These are phyloP conservation scores for Ramaria sp. DNA, from an alignment of 768 basidiomycete genomes.

Conservation along the genomic window DNA sequence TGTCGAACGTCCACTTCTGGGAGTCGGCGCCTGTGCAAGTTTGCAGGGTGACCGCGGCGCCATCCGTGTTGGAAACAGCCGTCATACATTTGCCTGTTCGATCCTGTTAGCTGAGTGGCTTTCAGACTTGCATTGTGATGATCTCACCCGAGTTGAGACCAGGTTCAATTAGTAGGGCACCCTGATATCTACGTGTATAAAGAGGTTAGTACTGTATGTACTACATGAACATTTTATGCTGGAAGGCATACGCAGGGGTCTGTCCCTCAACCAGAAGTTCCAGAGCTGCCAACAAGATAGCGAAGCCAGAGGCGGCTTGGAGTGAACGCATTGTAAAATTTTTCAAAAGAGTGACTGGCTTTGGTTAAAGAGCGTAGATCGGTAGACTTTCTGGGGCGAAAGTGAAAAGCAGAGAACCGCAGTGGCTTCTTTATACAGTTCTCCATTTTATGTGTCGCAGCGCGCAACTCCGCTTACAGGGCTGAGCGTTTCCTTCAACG, in stretches of 20 bases:
- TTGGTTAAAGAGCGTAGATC: too few relatives aligned
- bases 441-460: neutral
- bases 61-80: conserved; percentile 37
- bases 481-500: too few relatives aligned
- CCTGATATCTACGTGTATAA: conserved; percentile 16
- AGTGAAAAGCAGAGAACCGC: too few relatives aligned
- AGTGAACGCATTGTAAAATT: too few relatives aligned
- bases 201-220: neutral
- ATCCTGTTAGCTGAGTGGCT: neutral
- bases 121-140: neutral
- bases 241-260: conserved; percentile 16
- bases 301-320: too few relatives aligned
- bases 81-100: conserved; percentile 39
- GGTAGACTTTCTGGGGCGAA: too few relatives aligned
- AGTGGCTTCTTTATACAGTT: too few relatives aligned
- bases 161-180: conserved; percentile 35
- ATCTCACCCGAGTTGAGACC: conserved; percentile 22
- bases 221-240: neutral
- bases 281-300: too few relatives aligned
- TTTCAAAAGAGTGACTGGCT: too few relatives aligned
- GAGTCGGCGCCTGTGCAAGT: conserved; percentile 32
- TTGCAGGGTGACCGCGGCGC: conserved; percentile 37
- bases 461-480: neutral
- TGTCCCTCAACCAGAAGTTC: conserved; percentile 13
- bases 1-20: conserved; percentile 40